Base-by-base conservation (phyloP, 169 alveolate species). In the Cryptosporidium viatorum region DNA sequence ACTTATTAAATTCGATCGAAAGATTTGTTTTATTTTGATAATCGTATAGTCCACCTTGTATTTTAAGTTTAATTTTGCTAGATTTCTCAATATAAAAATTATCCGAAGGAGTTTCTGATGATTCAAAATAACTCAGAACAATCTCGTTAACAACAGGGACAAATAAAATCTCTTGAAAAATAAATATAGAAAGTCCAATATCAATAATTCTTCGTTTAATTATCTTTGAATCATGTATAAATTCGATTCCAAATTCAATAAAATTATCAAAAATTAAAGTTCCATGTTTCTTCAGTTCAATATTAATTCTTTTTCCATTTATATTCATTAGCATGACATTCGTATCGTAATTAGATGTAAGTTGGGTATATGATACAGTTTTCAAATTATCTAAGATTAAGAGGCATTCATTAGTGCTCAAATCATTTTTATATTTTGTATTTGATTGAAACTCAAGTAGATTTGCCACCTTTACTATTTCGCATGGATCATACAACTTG, bases 191-290 rank as follows among this genome's bases (percentile, higher is more conserved):
- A 51, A 73, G 45, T 6, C 39, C 68, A 50, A 14, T 73, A 39
- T 26, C 39, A 18, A 73, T 1, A 29, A 73, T 58, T 12, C 10
- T 55, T 14, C 51, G 48, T 26, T 26, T 51, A 50, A 37, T 21
- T 23, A 18, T 41, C 5, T 50, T 58, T n/a, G 86, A 73, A 8
- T 59, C 21, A 52, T 37, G 33, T 0, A 55, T 50, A 35, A 73
- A 29, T 31, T 73, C 86, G 31, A 73, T 16, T 26, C 86, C 86
- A 59, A 73, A 55, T 35, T 73, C 86, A 33, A 73, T 14, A 59
- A 73, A 50, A 8, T 39, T 37, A 1, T 73, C 70, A 31, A 73
- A 31, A 33, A 4, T 16, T 9, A 73, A 29, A 31, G 10, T 55
- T n/a, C 71, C 86, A 55, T 52, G 86, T 14, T 59, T 62, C 21